Conservation (phyloP, 139 green algal genomes). For the Closterium sp. region DNA sequence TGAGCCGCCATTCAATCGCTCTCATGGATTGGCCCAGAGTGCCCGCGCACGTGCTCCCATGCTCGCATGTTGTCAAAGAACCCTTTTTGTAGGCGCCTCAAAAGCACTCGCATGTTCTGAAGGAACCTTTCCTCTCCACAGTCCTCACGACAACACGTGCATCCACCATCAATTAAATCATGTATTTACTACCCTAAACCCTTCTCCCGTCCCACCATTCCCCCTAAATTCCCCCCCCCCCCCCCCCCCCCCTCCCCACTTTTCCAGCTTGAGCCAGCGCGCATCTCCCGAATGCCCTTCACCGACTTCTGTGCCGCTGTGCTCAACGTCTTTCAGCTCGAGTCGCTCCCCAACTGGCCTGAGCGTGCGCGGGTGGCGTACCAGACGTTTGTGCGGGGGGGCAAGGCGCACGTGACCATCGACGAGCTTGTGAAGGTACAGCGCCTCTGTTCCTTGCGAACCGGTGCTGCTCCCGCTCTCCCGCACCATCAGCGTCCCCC, state of each 20-base stretch:
- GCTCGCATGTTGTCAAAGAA: too few species aligned
- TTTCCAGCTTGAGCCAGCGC: neutral
- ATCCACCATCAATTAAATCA: too few species aligned
- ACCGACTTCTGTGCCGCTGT: conserved; percentile 14
- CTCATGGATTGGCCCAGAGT: too few species aligned
- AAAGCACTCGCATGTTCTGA: neutral
- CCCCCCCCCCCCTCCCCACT: neutral
- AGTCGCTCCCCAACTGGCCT: conserved; percentile 7
- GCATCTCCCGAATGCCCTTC: conserved; percentile 10
- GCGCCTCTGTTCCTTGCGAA: neutral
- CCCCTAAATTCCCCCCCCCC: neutral
- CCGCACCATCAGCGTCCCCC: neutral
- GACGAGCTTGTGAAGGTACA: neutral
- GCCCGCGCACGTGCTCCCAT: too few species aligned
- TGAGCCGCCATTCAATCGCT: too few species aligned
- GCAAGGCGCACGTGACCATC: neutral
- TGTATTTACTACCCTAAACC: neutral
- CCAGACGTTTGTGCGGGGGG: neutral
- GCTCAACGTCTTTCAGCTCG: conserved; percentile 23
- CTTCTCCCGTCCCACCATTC: neutral
- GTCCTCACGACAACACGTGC: neutral
- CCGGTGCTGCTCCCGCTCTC: neutral
- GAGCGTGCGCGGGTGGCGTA: conserved; percentile 9
- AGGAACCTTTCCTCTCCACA: neutral
- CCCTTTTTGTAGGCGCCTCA: neutral